These are phyloP conservation scores for Macaranga tanarius DNA, from an alignment of 441 rosid species.

Conservation along the genomic window DNA sequence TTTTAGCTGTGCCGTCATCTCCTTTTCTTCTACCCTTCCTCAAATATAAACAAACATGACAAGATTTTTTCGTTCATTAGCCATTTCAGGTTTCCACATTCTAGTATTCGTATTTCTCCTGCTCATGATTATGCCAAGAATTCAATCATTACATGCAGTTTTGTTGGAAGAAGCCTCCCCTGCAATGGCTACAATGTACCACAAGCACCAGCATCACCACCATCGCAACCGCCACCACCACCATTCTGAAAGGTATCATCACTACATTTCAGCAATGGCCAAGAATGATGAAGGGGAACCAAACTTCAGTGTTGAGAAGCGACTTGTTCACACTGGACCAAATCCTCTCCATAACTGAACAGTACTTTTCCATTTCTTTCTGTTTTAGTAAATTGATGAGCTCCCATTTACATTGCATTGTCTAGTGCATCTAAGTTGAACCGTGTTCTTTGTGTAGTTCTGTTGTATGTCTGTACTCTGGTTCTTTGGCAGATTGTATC, in stretches of 20 bases:
- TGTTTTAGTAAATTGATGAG: not conserved
- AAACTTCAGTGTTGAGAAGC: slow-evolving; percentile 9
- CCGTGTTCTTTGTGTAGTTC: not conserved
- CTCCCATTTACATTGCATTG: not conserved
- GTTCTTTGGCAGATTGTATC: no score
- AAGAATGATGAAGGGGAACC: not conserved
- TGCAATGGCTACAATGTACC: not conserved
- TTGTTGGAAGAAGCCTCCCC: not conserved
- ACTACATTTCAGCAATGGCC: not conserved
- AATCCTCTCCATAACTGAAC: slow-evolving; percentile 26
- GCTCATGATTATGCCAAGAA: slow-evolving; percentile 2
- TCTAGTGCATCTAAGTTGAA: not conserved
- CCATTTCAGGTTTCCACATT: not conserved
- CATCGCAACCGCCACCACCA: not conserved
- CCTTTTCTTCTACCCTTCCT: not conserved
- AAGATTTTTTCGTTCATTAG: not conserved
- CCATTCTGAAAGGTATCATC: not conserved
- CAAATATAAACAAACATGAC: not conserved
- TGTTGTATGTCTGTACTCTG: no score
- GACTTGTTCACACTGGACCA: slow-evolving; percentile 20
- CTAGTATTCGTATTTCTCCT: not conserved
- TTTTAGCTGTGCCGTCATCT: no score
- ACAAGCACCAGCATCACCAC: not conserved
- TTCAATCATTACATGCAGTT: not conserved
- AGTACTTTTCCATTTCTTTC: not conserved